Base-by-base conservation (phyloP, 1,139 yeast species). In the Zygotorulaspora mrakii region DNA sequence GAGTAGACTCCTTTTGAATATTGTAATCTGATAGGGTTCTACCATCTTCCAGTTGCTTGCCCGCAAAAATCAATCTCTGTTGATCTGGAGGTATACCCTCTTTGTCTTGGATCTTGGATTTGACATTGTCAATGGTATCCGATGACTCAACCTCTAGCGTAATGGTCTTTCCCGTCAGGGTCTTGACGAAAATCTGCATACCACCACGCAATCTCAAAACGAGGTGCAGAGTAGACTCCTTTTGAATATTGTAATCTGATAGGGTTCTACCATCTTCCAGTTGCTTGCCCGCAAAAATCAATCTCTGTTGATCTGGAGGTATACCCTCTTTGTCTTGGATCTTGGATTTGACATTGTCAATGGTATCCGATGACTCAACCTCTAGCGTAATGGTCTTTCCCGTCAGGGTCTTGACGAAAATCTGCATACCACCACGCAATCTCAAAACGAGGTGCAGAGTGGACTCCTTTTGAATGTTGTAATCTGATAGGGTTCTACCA, bases 61-160 rank as follows among this genome's bases (percentile, higher is more conserved):
- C 97, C 66, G 96, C 96, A 69, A 89, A 89, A 78, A 89, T 87
- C 68, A 89, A 79, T 76, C 96, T 84, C 76, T 89, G 96, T 73
- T 88, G 96, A 72, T 88, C 96, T 57, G 96, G 95, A 69, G 96
- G 96, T 63, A 89, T 88, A 64, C 96, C 96, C 71, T 88, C 96
- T 77, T 87, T 87, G 79, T 87, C 96, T 76, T 87, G 96, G 71
- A 91, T 89, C 82, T 88, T 88, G 70, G 95, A 77, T 79, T 89
- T 89, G 78, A 89, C 96, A 55, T 79, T 79, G 62, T 79, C 85
- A 46, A 79, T 79, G 38, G 85, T 79, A 67, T 79, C 85, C 2
- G 84, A 77, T 10, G 85, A 79, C 58, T 79, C 85, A 29, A 79
- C 83, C 61, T 78, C 85, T 41, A 79, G 64, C 14, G 85, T 79